Evolutionary conservation across 2,329 filamentous ascomycete species (phyloP).

Genomic region (Penicillium corylophilum): DNA sequence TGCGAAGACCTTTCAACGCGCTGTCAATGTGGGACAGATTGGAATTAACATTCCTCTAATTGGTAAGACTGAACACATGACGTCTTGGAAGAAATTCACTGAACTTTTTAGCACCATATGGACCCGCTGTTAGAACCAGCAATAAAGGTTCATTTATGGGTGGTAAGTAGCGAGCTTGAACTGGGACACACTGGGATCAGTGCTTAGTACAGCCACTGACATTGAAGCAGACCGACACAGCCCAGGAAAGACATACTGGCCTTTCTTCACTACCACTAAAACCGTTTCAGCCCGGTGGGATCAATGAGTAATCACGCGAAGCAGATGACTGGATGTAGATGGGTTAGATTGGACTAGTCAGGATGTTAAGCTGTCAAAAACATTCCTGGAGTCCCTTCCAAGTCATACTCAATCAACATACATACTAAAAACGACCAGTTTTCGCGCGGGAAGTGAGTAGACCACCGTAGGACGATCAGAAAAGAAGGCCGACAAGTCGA

Average conservation of each 20-base stretch:
- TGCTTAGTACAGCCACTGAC: not conserved
- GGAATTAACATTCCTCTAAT: slow-evolving; percentile 32
- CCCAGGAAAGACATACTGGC: slow-evolving; percentile 26
- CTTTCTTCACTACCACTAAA: slow-evolving; percentile 25
- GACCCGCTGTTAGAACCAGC: slow-evolving; percentile 23
- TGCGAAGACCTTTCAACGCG: slow-evolving; percentile 33
- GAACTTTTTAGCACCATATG: slow-evolving; percentile 20
- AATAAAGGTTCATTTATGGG: slow-evolving; percentile 31
- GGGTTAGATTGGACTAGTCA: not conserved
- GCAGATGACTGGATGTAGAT: not conserved
- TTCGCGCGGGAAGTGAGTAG: no score
- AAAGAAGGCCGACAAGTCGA: no score
- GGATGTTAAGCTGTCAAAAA: no score
- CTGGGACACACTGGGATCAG: not conserved
- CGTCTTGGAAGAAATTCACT: not conserved
- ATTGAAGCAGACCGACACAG: slow-evolving; percentile 16
- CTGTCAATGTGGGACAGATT: slow-evolving; percentile 31
- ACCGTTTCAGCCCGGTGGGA: slow-evolving; percentile 25
- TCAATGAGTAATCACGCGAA: not conserved
- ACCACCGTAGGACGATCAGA: no score
- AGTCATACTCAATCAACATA: no score
- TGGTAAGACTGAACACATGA: slow-evolving; percentile 8
- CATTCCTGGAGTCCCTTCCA: no score
- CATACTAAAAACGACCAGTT: no score
- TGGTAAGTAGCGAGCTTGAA: slow-evolving; percentile 12